These are phyloP conservation scores for Fomitopsis pulvina DNA, from an alignment of 768 basidiomycete genomes.

Conservation along the genomic window DNA sequence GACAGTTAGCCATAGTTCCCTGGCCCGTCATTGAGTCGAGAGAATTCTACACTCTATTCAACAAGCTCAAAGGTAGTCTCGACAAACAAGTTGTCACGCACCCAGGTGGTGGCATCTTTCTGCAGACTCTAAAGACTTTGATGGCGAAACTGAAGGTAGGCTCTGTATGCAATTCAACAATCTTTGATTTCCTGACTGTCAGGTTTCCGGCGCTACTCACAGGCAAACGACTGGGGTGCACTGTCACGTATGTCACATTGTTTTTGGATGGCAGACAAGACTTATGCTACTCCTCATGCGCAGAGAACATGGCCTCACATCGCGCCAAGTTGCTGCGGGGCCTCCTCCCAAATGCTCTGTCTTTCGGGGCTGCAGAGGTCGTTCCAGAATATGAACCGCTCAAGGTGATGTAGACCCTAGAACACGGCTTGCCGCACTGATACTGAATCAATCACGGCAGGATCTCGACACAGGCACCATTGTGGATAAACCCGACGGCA, in stretches of 20 bases:
- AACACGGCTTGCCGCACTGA: too few species aligned
- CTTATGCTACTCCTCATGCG: constrained; percentile 42
- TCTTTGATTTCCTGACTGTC: neutral
- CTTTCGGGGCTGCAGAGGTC: constrained; percentile 39
- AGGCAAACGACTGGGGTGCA: constrained; percentile 63
- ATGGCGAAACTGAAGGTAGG: constrained; percentile 65
- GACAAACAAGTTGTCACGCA: constrained; percentile 46
- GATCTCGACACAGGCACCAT: constrained; percentile 45
- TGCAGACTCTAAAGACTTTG: constrained; percentile 50
- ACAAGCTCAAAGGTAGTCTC: constrained; percentile 36
- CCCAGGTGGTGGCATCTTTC: constrained; percentile 44
- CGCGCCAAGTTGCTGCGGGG: constrained; percentile 30
- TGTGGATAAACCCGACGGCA: constrained; percentile 33
- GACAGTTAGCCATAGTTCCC: constrained; percentile 49
- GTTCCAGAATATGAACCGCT: constrained; percentile 41
- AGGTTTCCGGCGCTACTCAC: neutral
- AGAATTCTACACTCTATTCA: constrained; percentile 54
- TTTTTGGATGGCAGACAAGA: constrained; percentile 23
- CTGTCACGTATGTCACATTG: constrained; percentile 44
- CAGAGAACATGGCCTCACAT: constrained; percentile 23
- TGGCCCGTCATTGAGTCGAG: constrained; percentile 64
- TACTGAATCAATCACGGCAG: too few species aligned
- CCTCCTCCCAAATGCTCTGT: constrained; percentile 41
- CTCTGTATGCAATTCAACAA: neutral
- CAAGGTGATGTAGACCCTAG: constrained; percentile 40